Evolutionary conservation across 2,329 filamentous ascomycete species (phyloP), one percentile per base, ranked within the genome.

Genomic region (Fusarium avenaceum): DNA sequence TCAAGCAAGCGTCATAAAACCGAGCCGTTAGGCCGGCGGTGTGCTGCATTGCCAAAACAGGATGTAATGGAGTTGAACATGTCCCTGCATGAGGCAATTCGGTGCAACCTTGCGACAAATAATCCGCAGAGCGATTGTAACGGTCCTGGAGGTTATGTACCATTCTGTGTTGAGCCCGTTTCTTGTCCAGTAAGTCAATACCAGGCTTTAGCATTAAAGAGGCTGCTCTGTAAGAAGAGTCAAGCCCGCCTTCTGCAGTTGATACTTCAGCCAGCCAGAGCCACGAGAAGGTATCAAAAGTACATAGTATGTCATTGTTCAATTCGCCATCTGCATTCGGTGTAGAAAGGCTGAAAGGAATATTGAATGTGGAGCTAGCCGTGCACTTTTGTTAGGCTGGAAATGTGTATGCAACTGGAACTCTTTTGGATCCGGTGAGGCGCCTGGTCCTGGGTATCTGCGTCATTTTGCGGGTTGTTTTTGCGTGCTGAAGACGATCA

Each of bases 191-290:
- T 44, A 45, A 47, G 45, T 43, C 45, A 53, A 45, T 57, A 26
- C 40, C 48, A 40, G 47, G 50, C 63, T 49, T 38, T 22, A 39
- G 24, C 26, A 32, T 10, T 9, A 24, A 20, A 38, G 28, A 56
- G 32, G 39, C 13, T 44, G 39, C 24, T 57, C 43, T 22, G 5
- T 19, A 19, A n/a, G 35, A 57, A 55, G 28, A 57, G 35, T 11
- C n/a, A 26, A 61, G 40, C 58, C 55, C 39, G 30, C 17, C 24
- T 44, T 30, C 44, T 42, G 61, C 35, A 45, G 13, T 65, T 39
- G 47, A 58, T 53, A 45, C 43, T 63, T 60, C 62, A 72, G 62
- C 67, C 69, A 73, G 67, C 67, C 69, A 71, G 46, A 58, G 46
- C 45, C 45, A 51, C 28, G 35, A 20, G 39, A 51, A 42, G 38